phyloP scores from a whole-genome alignment of 2,329 filamentous ascomycete species.

The Coniochaeta hoffmannii region DNA sequence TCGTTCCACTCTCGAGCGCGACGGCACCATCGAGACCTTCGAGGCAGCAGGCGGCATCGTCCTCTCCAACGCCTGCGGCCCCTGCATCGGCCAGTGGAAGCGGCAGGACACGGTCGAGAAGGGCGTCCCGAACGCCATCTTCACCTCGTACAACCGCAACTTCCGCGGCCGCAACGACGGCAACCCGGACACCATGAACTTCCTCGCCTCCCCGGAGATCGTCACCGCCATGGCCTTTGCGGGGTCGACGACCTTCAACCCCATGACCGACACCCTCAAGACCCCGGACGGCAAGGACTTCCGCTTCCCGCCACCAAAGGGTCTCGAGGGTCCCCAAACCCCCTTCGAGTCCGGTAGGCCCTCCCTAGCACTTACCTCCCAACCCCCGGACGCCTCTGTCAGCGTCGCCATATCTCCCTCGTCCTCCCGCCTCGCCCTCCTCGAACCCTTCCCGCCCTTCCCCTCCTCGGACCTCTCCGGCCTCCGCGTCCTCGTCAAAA shows the following conservation, averaged over 20 bases:
- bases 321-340: conserved; percentile 52
- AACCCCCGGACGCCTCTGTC: conserved; percentile 61
- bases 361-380: conserved; percentile 64
- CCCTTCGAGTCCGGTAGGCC: conserved; percentile 75
- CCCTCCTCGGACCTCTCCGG: conserved; percentile 65
- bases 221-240: conserved; percentile 95
- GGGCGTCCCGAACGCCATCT: conserved; percentile 85
- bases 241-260: conserved; percentile 91
- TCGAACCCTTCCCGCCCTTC: conserved; percentile 86
- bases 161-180: conserved; percentile 96
- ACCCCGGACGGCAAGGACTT: conserved; percentile 77
- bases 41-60: conserved; percentile 79
- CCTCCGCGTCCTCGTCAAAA: conserved; percentile 87
- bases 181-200: conserved; percentile 97
- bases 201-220: conserved; percentile 91
- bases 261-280: conserved; percentile 75
- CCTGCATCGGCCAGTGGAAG: conserved; percentile 93
- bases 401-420: conserved; percentile 73
- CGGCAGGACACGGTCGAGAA: conserved; percentile 79
- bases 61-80: conserved; percentile 90
- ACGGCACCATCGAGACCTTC: conserved; percentile 81
- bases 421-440: conserved; percentile 82
- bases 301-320: conserved; percentile 74
- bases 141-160: conserved; percentile 97
- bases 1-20: conserved; percentile 83